Conservation (phyloP, 2,329 filamentous ascomycete species). For the Talaromyces pinophilus region DNA sequence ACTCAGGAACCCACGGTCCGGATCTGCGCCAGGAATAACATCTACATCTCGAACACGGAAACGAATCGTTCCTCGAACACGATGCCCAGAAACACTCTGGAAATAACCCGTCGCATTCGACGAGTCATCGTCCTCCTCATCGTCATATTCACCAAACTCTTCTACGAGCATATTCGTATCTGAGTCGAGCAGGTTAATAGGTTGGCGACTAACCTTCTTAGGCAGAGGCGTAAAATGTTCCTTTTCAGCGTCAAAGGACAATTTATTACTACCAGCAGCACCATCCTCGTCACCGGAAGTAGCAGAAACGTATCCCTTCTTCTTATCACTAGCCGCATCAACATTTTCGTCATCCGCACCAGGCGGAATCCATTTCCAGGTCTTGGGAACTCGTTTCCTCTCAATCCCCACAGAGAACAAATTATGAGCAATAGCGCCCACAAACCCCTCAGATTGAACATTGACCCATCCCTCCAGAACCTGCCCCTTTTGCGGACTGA, state of each 20-base stretch:
- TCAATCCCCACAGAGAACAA: conserved; percentile 90
- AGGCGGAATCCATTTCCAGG: conserved; percentile 77
- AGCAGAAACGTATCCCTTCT: conserved; percentile 17
- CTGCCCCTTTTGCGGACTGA: conserved; percentile 71
- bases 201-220: conserved; percentile 36
- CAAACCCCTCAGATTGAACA: conserved; percentile 82
- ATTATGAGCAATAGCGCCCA: conserved; percentile 86
- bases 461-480: conserved; percentile 80
- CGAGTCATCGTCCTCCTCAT: conserved; percentile 52
- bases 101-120: conserved; percentile 69
- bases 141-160: conserved; percentile 11
- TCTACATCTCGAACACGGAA: conserved; percentile 87
- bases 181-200: conserved; percentile 37
- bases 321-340: conserved; percentile 24
- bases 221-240: conserved; percentile 44
- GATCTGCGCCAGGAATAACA: conserved; percentile 66
- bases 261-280: conserved; percentile 28
- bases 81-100: conserved; percentile 68
- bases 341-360: conserved; percentile 38
- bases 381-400: conserved; percentile 68
- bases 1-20: conserved; percentile 73
- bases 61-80: conserved; percentile 67
- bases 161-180: conserved; percentile 22
- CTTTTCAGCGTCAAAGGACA: conserved; percentile 39
- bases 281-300: conserved; percentile 27